phyloP scores from a whole-genome alignment of 2,329 filamentous ascomycete genomes.

The Emydomyces testavorans region DNA sequence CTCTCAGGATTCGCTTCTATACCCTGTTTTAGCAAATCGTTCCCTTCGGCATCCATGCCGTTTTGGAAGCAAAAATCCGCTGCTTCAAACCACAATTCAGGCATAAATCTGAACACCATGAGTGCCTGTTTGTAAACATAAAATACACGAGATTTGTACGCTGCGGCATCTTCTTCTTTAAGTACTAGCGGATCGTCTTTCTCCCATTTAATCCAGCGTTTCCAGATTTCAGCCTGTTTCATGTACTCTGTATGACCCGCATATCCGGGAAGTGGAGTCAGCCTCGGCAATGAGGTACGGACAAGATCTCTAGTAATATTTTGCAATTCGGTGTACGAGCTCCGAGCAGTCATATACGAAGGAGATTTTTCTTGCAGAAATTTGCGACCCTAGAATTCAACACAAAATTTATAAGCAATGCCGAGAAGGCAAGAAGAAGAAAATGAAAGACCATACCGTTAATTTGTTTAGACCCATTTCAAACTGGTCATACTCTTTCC shows the following conservation, averaged over 20 bases:
- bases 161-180: conserved; percentile 63
- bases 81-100: conserved; percentile 90
- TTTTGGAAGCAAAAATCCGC: conserved; percentile 86
- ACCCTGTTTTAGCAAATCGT: conserved; percentile 69
- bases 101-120: conserved; percentile 89
- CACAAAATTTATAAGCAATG: conserved; percentile 10
- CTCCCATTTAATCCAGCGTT: conserved; percentile 90
- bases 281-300: conserved; percentile 63
- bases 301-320: conserved; percentile 69
- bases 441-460: conserved; percentile 45
- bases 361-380: conserved; percentile 88
- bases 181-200: conserved; percentile 83
- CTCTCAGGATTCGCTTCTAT: conserved; percentile 88
- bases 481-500: conserved; percentile 97
- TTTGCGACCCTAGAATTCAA: conserved; percentile 61
- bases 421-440: not conserved
- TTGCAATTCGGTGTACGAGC: conserved; percentile 78
- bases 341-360: conserved; percentile 90
- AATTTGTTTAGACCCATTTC: conserved; percentile 89
- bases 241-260: conserved; percentile 76
- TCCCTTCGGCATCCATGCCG: conserved; percentile 57
- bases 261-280: conserved; percentile 76
- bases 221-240: conserved; percentile 80
- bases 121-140: conserved; percentile 90
- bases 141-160: conserved; percentile 66